Conservation (phyloP, 2,329 filamentous ascomycete genomes). For the Fusarium sp. region DNA sequence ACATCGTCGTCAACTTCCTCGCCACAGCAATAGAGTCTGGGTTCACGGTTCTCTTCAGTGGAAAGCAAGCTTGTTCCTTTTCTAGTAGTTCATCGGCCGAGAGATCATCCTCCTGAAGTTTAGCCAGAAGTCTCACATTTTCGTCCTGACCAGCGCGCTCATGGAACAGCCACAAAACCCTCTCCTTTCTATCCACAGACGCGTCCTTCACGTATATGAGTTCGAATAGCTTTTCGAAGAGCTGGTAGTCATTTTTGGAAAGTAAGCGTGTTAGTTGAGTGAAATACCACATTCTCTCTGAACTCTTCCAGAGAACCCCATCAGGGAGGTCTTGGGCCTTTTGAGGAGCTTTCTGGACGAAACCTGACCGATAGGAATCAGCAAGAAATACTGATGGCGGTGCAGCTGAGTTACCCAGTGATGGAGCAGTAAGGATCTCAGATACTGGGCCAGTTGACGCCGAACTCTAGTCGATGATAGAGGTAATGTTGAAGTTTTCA, state of each 20-base stretch:
- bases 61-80: background rate
- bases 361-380: background rate
- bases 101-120: background rate
- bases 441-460: background rate
- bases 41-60: fast-evolving
- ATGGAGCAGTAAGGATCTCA: background rate
- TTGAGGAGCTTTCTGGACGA: background rate
- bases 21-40: background rate
- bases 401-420: background rate
- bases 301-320: fast-evolving
- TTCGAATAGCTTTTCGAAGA: background rate
- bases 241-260: background rate
- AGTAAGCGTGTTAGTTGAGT: background rate
- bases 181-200: background rate
- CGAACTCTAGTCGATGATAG: background rate
- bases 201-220: background rate
- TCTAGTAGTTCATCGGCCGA: background rate
- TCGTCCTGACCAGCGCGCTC: background rate
- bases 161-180: background rate
- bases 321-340: fast-evolving
- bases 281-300: background rate
- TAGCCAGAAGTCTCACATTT: background rate
- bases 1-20: background rate
- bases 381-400: background rate
- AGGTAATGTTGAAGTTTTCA: background rate